Percentiles rank a stretch among this genome's conserved stretches.
These are phyloP conservation scores for Phytophthora sojae DNA, from an alignment of 352 stramenopile species.

Conservation along the genomic window DNA sequence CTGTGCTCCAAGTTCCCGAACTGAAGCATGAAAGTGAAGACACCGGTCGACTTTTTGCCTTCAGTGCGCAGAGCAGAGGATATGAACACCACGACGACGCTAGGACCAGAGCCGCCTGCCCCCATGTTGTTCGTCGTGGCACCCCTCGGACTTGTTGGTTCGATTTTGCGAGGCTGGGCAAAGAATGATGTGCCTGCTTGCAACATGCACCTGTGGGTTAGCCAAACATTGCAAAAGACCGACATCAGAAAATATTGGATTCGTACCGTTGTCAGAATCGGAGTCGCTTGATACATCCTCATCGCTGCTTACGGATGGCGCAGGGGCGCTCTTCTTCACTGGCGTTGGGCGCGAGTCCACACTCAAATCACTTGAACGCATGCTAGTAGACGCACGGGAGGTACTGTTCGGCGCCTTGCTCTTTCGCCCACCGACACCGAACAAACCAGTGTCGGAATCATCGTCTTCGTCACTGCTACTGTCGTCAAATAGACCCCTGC, in stretches of 20 bases:
- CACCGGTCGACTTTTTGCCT: slow-evolving; percentile 67
- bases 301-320: slow-evolving; percentile 28
- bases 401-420: slow-evolving; percentile 25
- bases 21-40: slow-evolving; percentile 74
- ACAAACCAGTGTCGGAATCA: slow-evolving; percentile 59
- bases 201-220: slow-evolving; percentile 4
- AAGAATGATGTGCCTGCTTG: slow-evolving; percentile 36
- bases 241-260: neutral
- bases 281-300: slow-evolving; percentile 44
- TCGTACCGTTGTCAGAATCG: slow-evolving; percentile 39
- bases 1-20: slow-evolving; percentile 58
- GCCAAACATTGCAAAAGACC: neutral
- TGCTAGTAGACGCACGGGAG: slow-evolving; percentile 18
- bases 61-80: slow-evolving; percentile 64
- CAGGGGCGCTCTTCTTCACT: slow-evolving; percentile 20
- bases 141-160: slow-evolving; percentile 32
- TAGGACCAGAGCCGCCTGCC: slow-evolving; percentile 32
- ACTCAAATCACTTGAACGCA: slow-evolving; percentile 35
- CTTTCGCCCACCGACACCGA: slow-evolving; percentile 47
- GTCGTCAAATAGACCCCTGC: slow-evolving; percentile 84
- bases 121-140: slow-evolving; percentile 24
- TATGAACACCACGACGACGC: slow-evolving; percentile 55
- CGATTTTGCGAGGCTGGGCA: slow-evolving; percentile 21
- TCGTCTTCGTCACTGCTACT: slow-evolving; percentile 68
- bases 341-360: slow-evolving; percentile 10